Evolutionary conservation across 1,284 basidiomycete genomes (phyloP), one percentile per base, ranked within the genome.

Genomic region (Ustilago xerochloae): DNA sequence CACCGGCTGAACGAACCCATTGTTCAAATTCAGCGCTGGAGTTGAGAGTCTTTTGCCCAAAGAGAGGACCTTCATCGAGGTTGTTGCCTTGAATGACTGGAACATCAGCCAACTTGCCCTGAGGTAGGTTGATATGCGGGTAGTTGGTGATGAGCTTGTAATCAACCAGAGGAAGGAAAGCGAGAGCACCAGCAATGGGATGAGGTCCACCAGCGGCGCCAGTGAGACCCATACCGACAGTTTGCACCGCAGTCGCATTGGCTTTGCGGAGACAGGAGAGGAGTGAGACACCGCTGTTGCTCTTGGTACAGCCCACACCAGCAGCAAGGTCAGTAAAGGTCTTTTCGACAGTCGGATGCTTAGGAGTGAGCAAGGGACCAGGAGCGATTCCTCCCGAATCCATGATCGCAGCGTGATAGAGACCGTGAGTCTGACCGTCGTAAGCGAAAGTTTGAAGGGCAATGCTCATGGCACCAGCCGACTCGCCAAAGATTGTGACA

Each of bases 391-490:
- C 55, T 24, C 78, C 78, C 45, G 66, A 71, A 26, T 77, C 49
- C 63, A 77, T 64, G 36, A 79, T 78, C 18, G 75, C 78, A 9
- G 62, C 67, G 22, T 60, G 70, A 43, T 65, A 80, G 15, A 79
- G 67, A 5, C 61, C 61, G 12, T 69, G 24, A 2, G 58, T 59
- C 38, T 70, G 16, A 26, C 73, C 70, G 29, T 68, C 63, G 36
- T 78, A 59, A 24, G 73, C 64, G 16, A 70, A 53, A 43, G 61
- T 57, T 26, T 78, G 77, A 8, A 64, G 57, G 0, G 57, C 53
- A 8, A 77, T 47, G 13, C 50, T 52, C 60, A 68, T 68, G 6
- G 66, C 77, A 0, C 78, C 78, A 12, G 78, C 76, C n/a, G 52
- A 59, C 50, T 80, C 46, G 7, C 74, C 78, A 20, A 57, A 62